Evolutionary conservation across 257 asterid genomes (phyloP).

Genomic region (Solanum peruvianum): DNA sequence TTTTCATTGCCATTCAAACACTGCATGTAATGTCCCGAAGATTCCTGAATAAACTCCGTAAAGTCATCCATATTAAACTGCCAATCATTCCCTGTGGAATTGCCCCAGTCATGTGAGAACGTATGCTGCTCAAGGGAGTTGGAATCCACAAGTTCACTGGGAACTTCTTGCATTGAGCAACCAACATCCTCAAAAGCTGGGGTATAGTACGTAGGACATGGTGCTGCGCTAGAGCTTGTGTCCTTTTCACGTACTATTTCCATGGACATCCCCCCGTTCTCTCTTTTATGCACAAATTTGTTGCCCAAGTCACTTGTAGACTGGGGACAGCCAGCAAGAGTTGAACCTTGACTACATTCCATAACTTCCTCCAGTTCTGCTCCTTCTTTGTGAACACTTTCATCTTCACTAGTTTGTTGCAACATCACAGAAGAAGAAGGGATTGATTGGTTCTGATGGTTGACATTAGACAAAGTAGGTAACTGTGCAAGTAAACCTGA

Average conservation of each 20-base stretch:
- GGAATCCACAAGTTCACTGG: constrained; percentile 21
- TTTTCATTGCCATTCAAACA: constrained; percentile 20
- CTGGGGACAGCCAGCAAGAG: constrained; percentile 33
- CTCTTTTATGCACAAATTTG: constrained; percentile 21
- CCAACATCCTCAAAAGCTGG: constrained; percentile 25
- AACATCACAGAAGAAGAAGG: constrained; percentile 51
- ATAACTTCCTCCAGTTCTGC: constrained; percentile 57
- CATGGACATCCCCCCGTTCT: constrained; percentile 23
- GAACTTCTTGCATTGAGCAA: constrained; percentile 29
- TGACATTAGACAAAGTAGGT: constrained; percentile 46
- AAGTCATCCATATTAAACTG: constrained; percentile 40
- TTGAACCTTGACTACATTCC: constrained; percentile 79
- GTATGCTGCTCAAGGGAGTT: constrained; percentile 43
- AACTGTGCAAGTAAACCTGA: constrained; percentile 81
- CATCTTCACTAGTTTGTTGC: constrained; percentile 68
- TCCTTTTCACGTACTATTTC: constrained; percentile 13
- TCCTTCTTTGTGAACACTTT: constrained; percentile 31
- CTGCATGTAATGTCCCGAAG: constrained; percentile 28
- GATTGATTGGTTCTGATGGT: constrained; percentile 31
- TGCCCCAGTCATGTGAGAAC: constrained; percentile 41
- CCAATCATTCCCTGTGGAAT: constrained; percentile 49
- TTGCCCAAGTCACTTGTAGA: constrained; percentile 30
- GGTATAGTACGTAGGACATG: constrained; percentile 9
- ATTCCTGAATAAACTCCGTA: constrained; percentile 21
- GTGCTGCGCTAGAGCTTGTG: background rate